Evolutionary conservation across 495 filamentous ascomycete genomes (phyloP).

Genomic region (Podospora anserina): DNA sequence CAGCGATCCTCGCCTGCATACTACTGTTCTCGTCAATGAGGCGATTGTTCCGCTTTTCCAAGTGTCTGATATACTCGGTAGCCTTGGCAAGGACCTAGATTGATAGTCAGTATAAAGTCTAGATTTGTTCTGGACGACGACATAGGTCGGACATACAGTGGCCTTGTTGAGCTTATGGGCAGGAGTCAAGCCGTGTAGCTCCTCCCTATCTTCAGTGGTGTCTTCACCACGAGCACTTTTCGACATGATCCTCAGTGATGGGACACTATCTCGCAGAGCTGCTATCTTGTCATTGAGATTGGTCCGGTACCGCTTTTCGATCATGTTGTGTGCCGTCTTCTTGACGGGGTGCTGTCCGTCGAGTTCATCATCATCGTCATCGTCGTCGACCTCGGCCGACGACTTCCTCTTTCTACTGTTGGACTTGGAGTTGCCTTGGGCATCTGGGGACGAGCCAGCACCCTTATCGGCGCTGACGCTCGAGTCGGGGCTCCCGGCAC

Average conservation of each 20-base stretch:
- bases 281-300: slow-evolving; percentile 97
- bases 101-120: slow-evolving; percentile 11
- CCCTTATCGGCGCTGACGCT: slow-evolving; percentile 41
- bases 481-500: slow-evolving; percentile 49
- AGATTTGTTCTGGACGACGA: not conserved
- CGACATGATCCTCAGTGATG: slow-evolving; percentile 73
- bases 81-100: slow-evolving; percentile 76
- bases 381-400: slow-evolving; percentile 50
- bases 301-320: slow-evolving; percentile 93
- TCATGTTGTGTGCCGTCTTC: slow-evolving; percentile 96
- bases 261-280: slow-evolving; percentile 83
- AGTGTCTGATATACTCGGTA: slow-evolving; percentile 89
- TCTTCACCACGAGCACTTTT: slow-evolving; percentile 65
- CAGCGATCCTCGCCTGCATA: slow-evolving; percentile 65
- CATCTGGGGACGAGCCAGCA: slow-evolving; percentile 47
- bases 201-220: slow-evolving; percentile 68
- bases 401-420: slow-evolving; percentile 62
- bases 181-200: slow-evolving; percentile 71
- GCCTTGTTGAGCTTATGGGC: slow-evolving; percentile 95
- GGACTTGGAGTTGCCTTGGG: slow-evolving; percentile 44
- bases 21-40: slow-evolving; percentile 74
- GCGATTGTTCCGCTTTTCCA: slow-evolving; percentile 84
- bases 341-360: slow-evolving; percentile 66
- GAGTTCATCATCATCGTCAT: slow-evolving; percentile 52
- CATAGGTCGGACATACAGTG: slow-evolving; percentile 52